Base-by-base conservation (phyloP, 176 grass and related monocot genomes). In the Melocanna baccifera region DNA sequence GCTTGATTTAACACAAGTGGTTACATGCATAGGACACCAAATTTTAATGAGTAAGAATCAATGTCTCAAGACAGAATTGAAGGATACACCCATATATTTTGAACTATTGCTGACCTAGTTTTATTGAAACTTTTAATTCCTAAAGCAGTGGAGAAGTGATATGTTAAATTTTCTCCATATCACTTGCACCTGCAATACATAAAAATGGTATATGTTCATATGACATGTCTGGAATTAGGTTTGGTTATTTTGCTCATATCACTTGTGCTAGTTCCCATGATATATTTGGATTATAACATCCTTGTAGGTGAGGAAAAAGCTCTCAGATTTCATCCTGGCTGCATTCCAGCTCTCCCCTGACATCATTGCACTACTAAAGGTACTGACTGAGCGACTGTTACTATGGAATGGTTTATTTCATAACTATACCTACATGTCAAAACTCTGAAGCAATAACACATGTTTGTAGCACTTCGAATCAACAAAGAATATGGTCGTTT, bases 281-380 rank as follows among this genome's bases (percentile, higher is more conserved):
- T 56, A 74, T 81, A 84, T 51, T 48, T 37, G 63, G 67, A 45
- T 85, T 70, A 36, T 83, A 62, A 83, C 23, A 80, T 68, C 74
- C 47, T 75, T 91, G 80, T 84, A 98, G 93, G 91, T 92, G 58
- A 87, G 83, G 86, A 92, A 92, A 85, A 95, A 87, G 71, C 84
- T 95, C n/a, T 95, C 93, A 6, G 89, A 98, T 87, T 95, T 98
- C 80, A 78, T 98, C 77, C 65, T 98, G 64, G 86, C 93, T 75
- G 87, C 88, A 75, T 95, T 98, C 86, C 96, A 95, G 62, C 72
- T 81, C 65, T 95, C 75, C 67, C 96, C 96, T 71, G 80, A 78
- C 55, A 95, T 89, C 51, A 95, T 98, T 92, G 93, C 93, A 13
- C 69, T 94, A 57, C 69, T 98, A 55, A 98, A 98, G 91, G 96